These are phyloP conservation scores for Houttuynia cordata DNA, from an alignment of 164 flowering plant species.

Conservation along the genomic window DNA sequence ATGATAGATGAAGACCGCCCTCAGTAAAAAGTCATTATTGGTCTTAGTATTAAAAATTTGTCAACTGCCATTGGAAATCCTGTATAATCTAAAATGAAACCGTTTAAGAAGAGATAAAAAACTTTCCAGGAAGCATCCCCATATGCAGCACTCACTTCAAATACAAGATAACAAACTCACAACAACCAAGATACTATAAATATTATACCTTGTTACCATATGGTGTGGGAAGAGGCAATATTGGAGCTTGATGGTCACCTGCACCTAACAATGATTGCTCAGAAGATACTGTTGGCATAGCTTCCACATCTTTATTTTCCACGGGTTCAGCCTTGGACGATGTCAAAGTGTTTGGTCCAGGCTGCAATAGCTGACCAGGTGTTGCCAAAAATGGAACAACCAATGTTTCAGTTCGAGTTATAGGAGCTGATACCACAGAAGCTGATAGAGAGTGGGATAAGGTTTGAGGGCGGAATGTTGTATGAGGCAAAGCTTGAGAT, in stretches of 20 bases:
- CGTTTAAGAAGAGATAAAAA: not conserved
- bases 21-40: too few relatives aligned
- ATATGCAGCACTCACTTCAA: not conserved
- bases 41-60: too few relatives aligned
- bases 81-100: too few relatives aligned
- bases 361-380: conserved; percentile 64
- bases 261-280: conserved; percentile 24
- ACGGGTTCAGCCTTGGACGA: conserved; percentile 30
- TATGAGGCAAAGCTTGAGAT: conserved; percentile 24
- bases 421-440: conserved; percentile 22
- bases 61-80: not conserved
- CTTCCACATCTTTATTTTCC: conserved; percentile 59
- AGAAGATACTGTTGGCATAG: conserved; percentile 34
- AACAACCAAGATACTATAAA: not conserved
- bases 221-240: conserved; percentile 51
- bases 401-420: conserved; percentile 24
- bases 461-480: conserved; percentile 27
- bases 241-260: conserved; percentile 52
- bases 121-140: not conserved
- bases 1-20: not conserved
- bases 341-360: conserved; percentile 28
- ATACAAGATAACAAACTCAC: not conserved
- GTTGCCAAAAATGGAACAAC: conserved; percentile 48
- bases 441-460: conserved; percentile 23
- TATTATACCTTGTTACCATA: conserved; percentile 35